These are phyloP conservation scores for Umbilicus rupestris DNA, from an alignment of 164 flowering plant species.

Conservation along the genomic window DNA sequence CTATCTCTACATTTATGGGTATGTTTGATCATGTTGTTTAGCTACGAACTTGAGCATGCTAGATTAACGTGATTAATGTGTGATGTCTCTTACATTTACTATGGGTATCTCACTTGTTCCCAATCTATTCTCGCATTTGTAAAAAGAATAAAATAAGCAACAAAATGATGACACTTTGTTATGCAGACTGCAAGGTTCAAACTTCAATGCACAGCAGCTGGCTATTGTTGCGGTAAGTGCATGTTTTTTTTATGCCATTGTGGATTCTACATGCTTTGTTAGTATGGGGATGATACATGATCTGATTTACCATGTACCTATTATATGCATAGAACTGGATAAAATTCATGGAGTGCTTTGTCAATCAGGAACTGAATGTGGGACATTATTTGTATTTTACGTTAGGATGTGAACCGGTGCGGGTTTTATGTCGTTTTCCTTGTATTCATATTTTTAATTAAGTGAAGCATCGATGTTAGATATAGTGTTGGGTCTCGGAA, in stretches of 20 bases:
- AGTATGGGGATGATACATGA: not conserved
- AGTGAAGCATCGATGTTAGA: not conserved
- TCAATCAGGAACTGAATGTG: not conserved
- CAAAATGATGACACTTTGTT: not conserved
- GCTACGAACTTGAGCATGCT: not conserved
- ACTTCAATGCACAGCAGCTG: constrained; percentile 67
- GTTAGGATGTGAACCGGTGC: not conserved
- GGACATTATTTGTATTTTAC: not conserved
- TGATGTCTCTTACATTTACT: not conserved
- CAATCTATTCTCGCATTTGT: not conserved
- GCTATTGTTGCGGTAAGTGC: constrained; percentile 77
- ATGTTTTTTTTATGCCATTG: not conserved
- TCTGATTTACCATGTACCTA: not conserved
- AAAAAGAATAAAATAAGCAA: not conserved
- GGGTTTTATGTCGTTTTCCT: not conserved
- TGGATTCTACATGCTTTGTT: not conserved
- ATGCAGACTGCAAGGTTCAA: constrained; percentile 56
- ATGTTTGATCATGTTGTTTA: constrained; percentile 11
- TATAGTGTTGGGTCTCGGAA: not conserved
- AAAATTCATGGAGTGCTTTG: not conserved
- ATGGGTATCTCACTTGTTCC: not conserved
- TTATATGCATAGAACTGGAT: not conserved
- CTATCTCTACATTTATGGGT: constrained; percentile 85
- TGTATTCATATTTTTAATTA: not conserved
- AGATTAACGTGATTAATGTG: not conserved